Evolutionary conservation across 75 land plant genomes (phyloP).

Genomic region (Cupressus sempervirens): DNA sequence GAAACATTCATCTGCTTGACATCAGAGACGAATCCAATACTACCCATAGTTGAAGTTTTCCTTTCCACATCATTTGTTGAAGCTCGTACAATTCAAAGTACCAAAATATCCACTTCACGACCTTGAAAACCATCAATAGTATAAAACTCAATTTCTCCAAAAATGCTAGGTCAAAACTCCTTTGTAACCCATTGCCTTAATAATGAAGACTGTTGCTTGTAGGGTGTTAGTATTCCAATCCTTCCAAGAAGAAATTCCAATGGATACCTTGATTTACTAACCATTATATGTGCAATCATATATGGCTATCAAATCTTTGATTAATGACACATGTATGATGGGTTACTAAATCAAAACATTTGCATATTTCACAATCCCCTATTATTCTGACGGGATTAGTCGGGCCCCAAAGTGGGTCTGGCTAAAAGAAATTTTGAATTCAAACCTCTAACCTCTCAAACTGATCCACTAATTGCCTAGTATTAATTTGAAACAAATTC

Average conservation of each 20-base stretch:
- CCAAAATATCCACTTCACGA: conserved; percentile 83
- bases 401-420: too few species aligned
- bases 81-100: conserved; percentile 93
- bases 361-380: too few species aligned
- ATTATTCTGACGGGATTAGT: too few species aligned
- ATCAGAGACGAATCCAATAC: conserved; percentile 97
- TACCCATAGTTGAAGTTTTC: conserved; percentile 19
- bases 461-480: too few species aligned
- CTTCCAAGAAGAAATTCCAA: conserved; percentile 51
- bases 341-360: too few species aligned
- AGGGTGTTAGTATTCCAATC: conserved; percentile 81
- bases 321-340: too few species aligned
- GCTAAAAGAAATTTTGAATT: too few species aligned
- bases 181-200: conserved; percentile 53
- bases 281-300: too few species aligned
- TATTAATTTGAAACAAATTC: too few species aligned
- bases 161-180: conserved; percentile 47
- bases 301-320: too few species aligned
- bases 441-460: too few species aligned
- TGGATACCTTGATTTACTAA: conserved; percentile 65
- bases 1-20: conserved; percentile 97
- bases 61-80: conserved; percentile 15
- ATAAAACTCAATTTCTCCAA: conserved; percentile 71
- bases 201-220: too few species aligned
- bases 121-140: conserved; percentile 99